phyloP scores from a whole-genome alignment of 108 stramenopile species.

The Nitzschia putrida region DNA sequence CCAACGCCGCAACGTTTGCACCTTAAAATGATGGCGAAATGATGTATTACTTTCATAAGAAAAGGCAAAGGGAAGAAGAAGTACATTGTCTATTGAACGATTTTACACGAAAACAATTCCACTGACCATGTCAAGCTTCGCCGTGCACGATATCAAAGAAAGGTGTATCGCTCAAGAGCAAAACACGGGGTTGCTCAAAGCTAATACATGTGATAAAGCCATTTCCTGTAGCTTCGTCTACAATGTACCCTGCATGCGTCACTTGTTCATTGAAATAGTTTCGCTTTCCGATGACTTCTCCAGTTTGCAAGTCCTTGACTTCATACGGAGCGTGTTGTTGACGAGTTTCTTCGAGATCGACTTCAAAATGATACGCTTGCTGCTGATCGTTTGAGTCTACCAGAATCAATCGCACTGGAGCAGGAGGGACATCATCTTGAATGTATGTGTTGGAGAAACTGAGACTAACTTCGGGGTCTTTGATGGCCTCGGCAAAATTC shows the following conservation, averaged over 20 bases:
- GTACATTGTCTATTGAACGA: too few species aligned
- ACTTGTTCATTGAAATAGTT: conserved; percentile 26
- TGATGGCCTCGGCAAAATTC: conserved; percentile 2
- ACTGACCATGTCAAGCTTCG: too few species aligned
- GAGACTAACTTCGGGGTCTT: conserved; percentile 18
- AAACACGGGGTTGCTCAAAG: conserved; percentile 8
- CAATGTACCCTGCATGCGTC: conserved; percentile 12
- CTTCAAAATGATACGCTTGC: neutral
- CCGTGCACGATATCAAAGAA: neutral
- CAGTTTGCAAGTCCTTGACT: neutral
- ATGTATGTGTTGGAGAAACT: conserved; percentile 19
- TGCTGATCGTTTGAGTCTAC: conserved; percentile 1
- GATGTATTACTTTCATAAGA: too few species aligned
- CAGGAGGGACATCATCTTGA: conserved; percentile 6
- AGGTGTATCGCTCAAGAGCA: neutral
- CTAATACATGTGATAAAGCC: conserved; percentile 1
- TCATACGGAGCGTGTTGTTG: neutral
- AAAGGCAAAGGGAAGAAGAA: too few species aligned
- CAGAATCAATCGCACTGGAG: conserved; percentile 11
- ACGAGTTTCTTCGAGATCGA: neutral
- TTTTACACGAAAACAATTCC: too few species aligned
- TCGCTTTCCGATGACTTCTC: conserved; percentile 5
- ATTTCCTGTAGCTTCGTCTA: neutral
- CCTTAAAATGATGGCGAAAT: too few species aligned
- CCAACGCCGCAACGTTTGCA: too few species aligned